These are phyloP conservation scores for Pseudogymnoascus sp. DNA, from an alignment of 2,329 filamentous ascomycete genomes.

Conservation along the genomic window DNA sequence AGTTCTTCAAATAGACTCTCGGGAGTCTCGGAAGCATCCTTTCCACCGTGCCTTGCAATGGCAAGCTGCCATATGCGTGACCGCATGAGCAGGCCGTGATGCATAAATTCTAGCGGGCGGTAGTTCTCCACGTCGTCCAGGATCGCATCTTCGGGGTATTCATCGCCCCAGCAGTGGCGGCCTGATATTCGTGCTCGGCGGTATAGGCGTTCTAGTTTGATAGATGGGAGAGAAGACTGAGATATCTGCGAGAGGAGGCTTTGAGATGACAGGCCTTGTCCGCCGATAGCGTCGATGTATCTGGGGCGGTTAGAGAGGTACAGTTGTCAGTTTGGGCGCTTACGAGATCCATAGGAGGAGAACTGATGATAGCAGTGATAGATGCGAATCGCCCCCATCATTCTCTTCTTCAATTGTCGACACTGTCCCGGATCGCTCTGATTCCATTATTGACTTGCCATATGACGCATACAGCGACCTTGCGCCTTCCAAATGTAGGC, in stretches of 20 bases:
- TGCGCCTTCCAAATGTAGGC: background rate
- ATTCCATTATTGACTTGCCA: conserved; percentile 1
- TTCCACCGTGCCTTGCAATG: background rate
- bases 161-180: conserved; percentile 2
- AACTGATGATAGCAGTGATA: background rate
- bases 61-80: conserved; percentile 1
- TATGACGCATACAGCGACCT: background rate
- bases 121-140: conserved; percentile 8
- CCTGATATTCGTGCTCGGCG: background rate
- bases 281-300: background rate
- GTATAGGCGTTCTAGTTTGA: conserved; percentile 6
- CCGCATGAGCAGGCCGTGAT: background rate
- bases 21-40: background rate
- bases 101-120: background rate
- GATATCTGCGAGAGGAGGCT: conserved; percentile 5
- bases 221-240: background rate
- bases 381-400: background rate
- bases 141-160: conserved; percentile 3
- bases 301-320: background rate
- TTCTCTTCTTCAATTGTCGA: background rate
- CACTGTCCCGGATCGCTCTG: background rate
- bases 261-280: background rate
- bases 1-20: background rate
- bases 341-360: conserved; percentile 4
- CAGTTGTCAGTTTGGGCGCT: background rate